Conservation (phyloP, 2,329 filamentous ascomycete genomes). For the Acrodontium crateriforme region DNA sequence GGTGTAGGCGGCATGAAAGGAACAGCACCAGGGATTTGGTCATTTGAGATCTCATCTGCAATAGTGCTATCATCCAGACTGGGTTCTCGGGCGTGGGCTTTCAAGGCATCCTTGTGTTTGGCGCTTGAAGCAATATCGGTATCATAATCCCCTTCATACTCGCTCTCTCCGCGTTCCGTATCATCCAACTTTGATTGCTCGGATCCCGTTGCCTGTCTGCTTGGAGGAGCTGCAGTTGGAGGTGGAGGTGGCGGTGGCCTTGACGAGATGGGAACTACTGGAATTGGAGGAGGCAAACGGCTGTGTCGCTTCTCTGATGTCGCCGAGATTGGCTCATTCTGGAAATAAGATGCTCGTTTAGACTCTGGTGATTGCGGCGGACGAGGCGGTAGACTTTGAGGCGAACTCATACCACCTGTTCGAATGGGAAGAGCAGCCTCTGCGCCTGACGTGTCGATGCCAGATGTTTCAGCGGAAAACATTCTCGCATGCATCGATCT, state of each 20-base stretch:
- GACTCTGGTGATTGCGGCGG: constrained; percentile 14
- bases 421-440: constrained; percentile 12
- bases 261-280: constrained; percentile 14
- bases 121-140: constrained; percentile 90
- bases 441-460: constrained; percentile 12
- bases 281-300: constrained; percentile 21
- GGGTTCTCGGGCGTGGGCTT: constrained; percentile 58
- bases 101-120: constrained; percentile 87
- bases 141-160: constrained; percentile 96
- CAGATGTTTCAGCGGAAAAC: constrained; percentile 26
- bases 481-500: constrained; percentile 41
- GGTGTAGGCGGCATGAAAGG: too few relatives aligned
- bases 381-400: constrained; percentile 9
- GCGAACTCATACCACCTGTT: constrained; percentile 21
- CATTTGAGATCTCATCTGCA: constrained; percentile 40
- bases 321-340: constrained; percentile 22
- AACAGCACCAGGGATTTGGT: too few relatives aligned
- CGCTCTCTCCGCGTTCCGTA: constrained; percentile 68
- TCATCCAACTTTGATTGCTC: constrained; percentile 29
- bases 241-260: constrained; percentile 37
- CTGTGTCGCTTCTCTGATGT: constrained; percentile 24
- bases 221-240: constrained; percentile 25
- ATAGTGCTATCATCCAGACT: constrained; percentile 55
- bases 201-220: constrained; percentile 20
- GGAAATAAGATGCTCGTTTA: background rate